Conservation (phyloP, 108 stramenopile species). For the Bacterosira constricta region DNA sequence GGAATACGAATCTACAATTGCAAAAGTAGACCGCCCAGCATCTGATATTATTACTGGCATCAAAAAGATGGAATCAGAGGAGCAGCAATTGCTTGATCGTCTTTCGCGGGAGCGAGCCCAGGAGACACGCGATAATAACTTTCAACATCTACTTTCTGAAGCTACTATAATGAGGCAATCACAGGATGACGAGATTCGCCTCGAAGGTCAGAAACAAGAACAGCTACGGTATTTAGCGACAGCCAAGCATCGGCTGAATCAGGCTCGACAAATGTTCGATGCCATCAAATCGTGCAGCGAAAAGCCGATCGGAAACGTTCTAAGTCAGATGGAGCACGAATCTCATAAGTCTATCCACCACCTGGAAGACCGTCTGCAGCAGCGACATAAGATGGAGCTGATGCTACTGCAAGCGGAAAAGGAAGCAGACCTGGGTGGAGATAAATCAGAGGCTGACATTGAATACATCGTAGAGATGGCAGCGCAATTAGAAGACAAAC, state of each 20-base stretch:
- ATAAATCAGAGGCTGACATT: neutral
- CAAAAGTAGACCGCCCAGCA: neutral
- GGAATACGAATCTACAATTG: slow-evolving; percentile 45
- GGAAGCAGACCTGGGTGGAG: neutral
- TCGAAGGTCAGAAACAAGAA: slow-evolving; percentile 44
- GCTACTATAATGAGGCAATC: slow-evolving; percentile 62
- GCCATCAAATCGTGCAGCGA: neutral
- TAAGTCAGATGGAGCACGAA: slow-evolving; percentile 9
- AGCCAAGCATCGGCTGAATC: slow-evolving; percentile 12
- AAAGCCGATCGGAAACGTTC: neutral
- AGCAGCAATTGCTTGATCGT: slow-evolving; percentile 44
- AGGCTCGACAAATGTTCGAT: slow-evolving; percentile 3
- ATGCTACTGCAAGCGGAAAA: slow-evolving; percentile 10
- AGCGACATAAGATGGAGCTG: slow-evolving; percentile 4
- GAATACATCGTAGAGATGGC: slow-evolving; percentile 10
- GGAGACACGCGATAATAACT: neutral
- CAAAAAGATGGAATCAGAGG: slow-evolving; percentile 61
- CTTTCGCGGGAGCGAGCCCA: slow-evolving; percentile 24
- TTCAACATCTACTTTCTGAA: slow-evolving; percentile 16
- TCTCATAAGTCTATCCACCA: slow-evolving; percentile 1
- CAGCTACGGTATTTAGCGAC: slow-evolving; percentile 1
- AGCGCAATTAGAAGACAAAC: slow-evolving; percentile 44
- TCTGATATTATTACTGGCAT: slow-evolving; percentile 55
- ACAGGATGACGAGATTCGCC: slow-evolving; percentile 73
- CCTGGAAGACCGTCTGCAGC: neutral